Conservation (phyloP, 306 rosid genomes). For the Carpinus fangiana region DNA sequence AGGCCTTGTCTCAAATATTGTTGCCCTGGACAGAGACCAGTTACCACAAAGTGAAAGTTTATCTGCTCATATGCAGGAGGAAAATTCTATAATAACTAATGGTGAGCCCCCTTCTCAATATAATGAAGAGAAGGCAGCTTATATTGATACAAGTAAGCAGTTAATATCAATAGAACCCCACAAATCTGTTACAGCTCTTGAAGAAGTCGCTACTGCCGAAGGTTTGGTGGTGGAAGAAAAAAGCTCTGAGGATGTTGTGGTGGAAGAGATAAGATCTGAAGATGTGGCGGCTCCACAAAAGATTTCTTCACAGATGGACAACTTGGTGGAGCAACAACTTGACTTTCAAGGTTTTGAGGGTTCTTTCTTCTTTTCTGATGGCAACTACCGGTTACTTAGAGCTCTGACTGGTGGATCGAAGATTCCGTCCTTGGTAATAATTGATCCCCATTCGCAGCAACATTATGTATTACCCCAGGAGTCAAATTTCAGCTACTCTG, state of each 20-base stretch:
- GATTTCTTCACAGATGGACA: constrained; percentile 36
- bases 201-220: constrained; percentile 40
- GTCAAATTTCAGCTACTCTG: constrained; percentile 48
- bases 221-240: constrained; percentile 30
- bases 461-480: constrained; percentile 69
- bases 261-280: constrained; percentile 26
- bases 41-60: constrained; percentile 12
- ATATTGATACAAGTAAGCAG: constrained; percentile 37
- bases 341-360: constrained; percentile 58
- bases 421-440: constrained; percentile 72
- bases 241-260: constrained; percentile 25
- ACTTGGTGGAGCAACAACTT: constrained; percentile 40
- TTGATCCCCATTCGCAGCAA: constrained; percentile 75
- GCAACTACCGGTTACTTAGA: constrained; percentile 68
- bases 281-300: constrained; percentile 4
- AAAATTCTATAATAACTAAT: constrained; percentile 39
- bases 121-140: constrained; percentile 40
- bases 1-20: constrained; percentile 33
- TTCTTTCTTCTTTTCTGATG: constrained; percentile 84
- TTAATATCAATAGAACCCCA: constrained; percentile 37
- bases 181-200: constrained; percentile 34
- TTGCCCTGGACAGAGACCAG: constrained; percentile 37
- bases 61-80: constrained; percentile 37
- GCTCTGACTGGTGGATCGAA: constrained; percentile 62
- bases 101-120: constrained; percentile 37